Conservation (phyloP, 352 stramenopile genomes). For the Saprolegnia parasitica region DNA sequence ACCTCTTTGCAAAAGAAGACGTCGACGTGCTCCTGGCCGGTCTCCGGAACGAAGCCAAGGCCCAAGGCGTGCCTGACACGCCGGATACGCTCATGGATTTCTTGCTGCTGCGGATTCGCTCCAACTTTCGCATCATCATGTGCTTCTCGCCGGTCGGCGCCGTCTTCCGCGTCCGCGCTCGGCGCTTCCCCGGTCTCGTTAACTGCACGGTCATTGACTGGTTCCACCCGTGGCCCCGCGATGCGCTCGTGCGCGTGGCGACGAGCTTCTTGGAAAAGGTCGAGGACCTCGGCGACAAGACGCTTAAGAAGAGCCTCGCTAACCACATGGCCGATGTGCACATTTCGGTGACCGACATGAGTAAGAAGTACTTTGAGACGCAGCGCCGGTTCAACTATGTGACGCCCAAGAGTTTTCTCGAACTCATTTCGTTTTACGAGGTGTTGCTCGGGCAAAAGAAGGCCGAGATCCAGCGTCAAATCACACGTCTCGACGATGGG, state of each 20-base stretch:
- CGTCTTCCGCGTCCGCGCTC: slow-evolving; percentile 93
- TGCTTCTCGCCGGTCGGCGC: slow-evolving; percentile 97
- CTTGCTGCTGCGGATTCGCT: slow-evolving; percentile 89
- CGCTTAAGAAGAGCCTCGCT: slow-evolving; percentile 87
- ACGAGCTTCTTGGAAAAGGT: slow-evolving; percentile 94
- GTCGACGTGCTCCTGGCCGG: slow-evolving; percentile 88
- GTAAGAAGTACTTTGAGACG: slow-evolving; percentile 92
- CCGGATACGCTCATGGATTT: slow-evolving; percentile 94
- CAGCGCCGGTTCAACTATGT: slow-evolving; percentile 98
- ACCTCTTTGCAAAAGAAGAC: slow-evolving; percentile 97
- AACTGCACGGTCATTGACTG: slow-evolving; percentile 98
- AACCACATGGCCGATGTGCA: slow-evolving; percentile 98
- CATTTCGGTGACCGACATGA: slow-evolving; percentile 95
- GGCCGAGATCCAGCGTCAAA: slow-evolving; percentile 92
- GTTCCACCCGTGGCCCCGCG: slow-evolving; percentile 96
- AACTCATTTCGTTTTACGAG: slow-evolving; percentile 98
- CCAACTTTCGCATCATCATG: slow-evolving; percentile 96
- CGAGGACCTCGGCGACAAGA: slow-evolving; percentile 79
- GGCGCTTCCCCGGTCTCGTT: slow-evolving; percentile 95
- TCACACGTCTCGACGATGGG: slow-evolving; percentile 95
- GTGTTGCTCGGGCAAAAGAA: slow-evolving; percentile 94
- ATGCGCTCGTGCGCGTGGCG: slow-evolving; percentile 96
- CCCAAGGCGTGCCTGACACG: slow-evolving; percentile 90
- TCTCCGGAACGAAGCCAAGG: slow-evolving; percentile 93
- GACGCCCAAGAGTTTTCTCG: slow-evolving; percentile 97